Evolutionary conservation across 2,329 filamentous ascomycete genomes (phyloP).

Genomic region (Talaromyces sp.): DNA sequence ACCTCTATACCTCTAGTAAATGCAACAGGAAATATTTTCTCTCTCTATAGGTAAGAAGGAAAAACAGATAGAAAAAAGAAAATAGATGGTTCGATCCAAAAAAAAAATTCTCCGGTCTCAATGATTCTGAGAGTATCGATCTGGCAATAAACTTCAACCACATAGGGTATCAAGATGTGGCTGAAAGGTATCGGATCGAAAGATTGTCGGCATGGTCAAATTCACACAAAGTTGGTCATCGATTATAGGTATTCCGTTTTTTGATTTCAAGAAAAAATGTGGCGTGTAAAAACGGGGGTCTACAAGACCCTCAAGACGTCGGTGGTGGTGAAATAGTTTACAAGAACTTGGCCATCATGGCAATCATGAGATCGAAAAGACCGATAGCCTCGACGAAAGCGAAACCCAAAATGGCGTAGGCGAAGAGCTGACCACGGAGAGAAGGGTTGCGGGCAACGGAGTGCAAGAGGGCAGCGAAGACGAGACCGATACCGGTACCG

Average conservation of each 20-base stretch:
- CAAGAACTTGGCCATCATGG: constrained; percentile 88
- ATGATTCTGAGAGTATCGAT: constrained; percentile 1
- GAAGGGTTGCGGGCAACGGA: constrained; percentile 91
- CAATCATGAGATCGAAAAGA: constrained; percentile 88
- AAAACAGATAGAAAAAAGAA: constrained; percentile 3
- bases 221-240: constrained; percentile 6
- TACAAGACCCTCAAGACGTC: not conserved
- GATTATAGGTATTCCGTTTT: constrained; percentile 8
- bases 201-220: constrained; percentile 9
- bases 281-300: not conserved
- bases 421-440: constrained; percentile 93
- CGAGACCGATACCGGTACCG: constrained; percentile 92
- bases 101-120: constrained; percentile 1
- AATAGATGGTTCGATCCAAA: constrained; percentile 3
- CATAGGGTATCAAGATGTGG: not conserved
- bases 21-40: constrained; percentile 7
- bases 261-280: constrained; percentile 4
- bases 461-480: constrained; percentile 86
- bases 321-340: constrained; percentile 26
- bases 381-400: constrained; percentile 80
- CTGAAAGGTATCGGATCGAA: constrained; percentile 9
- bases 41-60: constrained; percentile 8
- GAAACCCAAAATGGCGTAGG: constrained; percentile 92
- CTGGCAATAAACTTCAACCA: constrained; percentile 3
- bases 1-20: constrained; percentile 13